phyloP scores from a whole-genome alignment of 495 filamentous ascomycete species.

The Penicillium arizonense region DNA sequence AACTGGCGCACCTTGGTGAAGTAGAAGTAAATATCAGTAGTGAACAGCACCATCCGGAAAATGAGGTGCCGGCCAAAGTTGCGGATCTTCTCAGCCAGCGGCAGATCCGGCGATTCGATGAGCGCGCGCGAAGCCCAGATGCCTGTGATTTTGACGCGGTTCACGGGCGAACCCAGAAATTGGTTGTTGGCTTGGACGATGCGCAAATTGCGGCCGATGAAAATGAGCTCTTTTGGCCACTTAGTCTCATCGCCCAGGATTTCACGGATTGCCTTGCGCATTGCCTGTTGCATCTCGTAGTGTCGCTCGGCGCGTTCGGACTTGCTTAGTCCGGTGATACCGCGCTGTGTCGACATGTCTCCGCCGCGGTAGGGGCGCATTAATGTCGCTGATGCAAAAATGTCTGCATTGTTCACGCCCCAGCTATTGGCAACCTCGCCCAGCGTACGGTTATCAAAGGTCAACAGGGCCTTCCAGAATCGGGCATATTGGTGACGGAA shows the following conservation, averaged over 20 bases:
- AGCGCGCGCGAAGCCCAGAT: conserved; percentile 81
- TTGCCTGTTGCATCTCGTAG: conserved; percentile 82
- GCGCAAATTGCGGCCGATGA: conserved; percentile 91
- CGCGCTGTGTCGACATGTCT: conserved; percentile 59
- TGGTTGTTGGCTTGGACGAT: conserved; percentile 86
- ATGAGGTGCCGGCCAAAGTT: conserved; percentile 69
- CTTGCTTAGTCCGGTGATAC: conserved; percentile 61
- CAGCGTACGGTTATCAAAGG: conserved; percentile 86
- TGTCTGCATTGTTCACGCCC: conserved; percentile 84
- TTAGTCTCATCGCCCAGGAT: conserved; percentile 86
- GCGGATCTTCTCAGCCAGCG: conserved; percentile 51
- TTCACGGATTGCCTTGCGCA: conserved; percentile 79
- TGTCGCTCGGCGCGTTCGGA: conserved; percentile 52
- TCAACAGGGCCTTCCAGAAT: conserved; percentile 92
- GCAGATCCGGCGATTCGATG: conserved; percentile 64
- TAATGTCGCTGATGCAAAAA: conserved; percentile 88
- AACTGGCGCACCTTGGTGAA: conserved; percentile 73
- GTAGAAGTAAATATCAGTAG: conserved; percentile 81
- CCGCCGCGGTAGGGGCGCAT: conserved; percentile 90
- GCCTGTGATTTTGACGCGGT: conserved; percentile 92
- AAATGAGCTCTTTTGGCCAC: conserved; percentile 91
- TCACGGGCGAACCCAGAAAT: conserved; percentile 89
- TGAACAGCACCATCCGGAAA: conserved; percentile 74
- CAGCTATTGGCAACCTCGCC: conserved; percentile 66
- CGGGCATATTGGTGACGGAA: conserved; percentile 87